Base-by-base conservation (phyloP, 1,284 basidiomycete species). In the Trametes versicolor region DNA sequence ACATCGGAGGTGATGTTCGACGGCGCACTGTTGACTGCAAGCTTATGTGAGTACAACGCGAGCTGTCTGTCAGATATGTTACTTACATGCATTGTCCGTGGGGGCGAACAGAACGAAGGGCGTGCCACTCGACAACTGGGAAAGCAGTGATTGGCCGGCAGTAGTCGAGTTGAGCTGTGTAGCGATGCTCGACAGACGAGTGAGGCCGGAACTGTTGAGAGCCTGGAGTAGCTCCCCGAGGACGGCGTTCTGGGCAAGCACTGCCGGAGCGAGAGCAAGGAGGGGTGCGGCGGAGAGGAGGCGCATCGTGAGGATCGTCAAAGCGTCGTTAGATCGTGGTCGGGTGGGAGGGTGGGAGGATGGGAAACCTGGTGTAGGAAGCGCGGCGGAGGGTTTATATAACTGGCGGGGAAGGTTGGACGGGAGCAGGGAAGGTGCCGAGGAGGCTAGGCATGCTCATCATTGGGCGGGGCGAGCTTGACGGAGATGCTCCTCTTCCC, bases 51-150 rank as follows among this genome's bases (percentile, higher is more conserved):
- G 10, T 29, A 36, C n/a, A 27, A 60, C 9, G 36, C 19, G 36
- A 23, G 19, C 75, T 79, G 64, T 25, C n/a, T 1, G 32, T 29
- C n/a, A 23, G 48, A 39, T 41, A 36, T 45, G n/a, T 12, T 15
- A 70, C 75, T 64, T 67, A 86, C 84, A 78, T 13, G 86, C 85
- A 5, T 73, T 68, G 68, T 88, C 82, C 56, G 75, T 79, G 1
- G 86, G 85, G 0, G 81, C 83, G 70, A 87, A 87, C 1, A 88
- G 62, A 0, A 82, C 80, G 63, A 76, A 82, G 27, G 80, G 65
- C 0, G 58, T 61, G 54, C 75, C 80, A 61, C 66, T 78, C 2
- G 78, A 76, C 29, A 87, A 73, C 52, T 78, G 69, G 4, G 72
- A 62, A 25, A 89, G 74, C 12, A 89, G 69, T n/a, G 73, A 68